A percentile compares a stretch with the other conserved stretches of the same genome.
phyloP scores from a whole-genome alignment of 768 basidiomycete genomes.

The Mycena maculata region DNA sequence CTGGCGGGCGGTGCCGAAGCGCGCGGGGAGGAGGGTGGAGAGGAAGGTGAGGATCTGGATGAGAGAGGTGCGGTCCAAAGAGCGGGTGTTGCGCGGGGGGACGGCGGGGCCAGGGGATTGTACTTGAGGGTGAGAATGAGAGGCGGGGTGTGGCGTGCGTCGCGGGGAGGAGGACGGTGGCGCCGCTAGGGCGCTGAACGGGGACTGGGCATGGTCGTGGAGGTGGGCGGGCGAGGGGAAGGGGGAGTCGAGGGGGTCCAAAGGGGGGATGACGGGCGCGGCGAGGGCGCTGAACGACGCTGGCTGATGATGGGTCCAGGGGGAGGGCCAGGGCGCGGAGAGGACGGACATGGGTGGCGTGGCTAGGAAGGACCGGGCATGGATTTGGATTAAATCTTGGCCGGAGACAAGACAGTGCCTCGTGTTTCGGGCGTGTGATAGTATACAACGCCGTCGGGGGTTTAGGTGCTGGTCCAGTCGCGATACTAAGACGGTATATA shows the following conservation, averaged over 20 bases:
- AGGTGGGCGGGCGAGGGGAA: slow-evolving; percentile 17
- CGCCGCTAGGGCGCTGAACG: slow-evolving; percentile 21
- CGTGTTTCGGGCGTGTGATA: slow-evolving; percentile 30
- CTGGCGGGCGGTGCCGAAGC: slow-evolving; percentile 56
- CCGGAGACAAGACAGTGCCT: slow-evolving; percentile 29
- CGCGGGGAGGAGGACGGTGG: not conserved
- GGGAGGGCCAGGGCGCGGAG: slow-evolving; percentile 26
- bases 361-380: slow-evolving; percentile 8
- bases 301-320: slow-evolving; percentile 25
- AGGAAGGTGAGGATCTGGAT: slow-evolving; percentile 60
- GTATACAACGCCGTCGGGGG: not conserved
- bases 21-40: slow-evolving; percentile 57
- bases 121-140: slow-evolving; percentile 9
- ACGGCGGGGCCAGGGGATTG: slow-evolving; percentile 18
- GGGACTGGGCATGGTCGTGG: slow-evolving; percentile 15
- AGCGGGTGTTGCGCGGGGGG: slow-evolving; percentile 51
- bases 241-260: slow-evolving; percentile 18
- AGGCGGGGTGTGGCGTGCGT: slow-evolving; percentile 1
- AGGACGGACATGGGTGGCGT: slow-evolving; percentile 31
- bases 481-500: not conserved
- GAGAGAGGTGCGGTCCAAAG: slow-evolving; percentile 58
- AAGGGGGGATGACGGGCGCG: slow-evolving; percentile 29
- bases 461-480: not conserved
- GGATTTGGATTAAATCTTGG: slow-evolving; percentile 4
- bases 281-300: slow-evolving; percentile 31